A percentile compares a stretch with the other conserved stretches of the same genome.
Evolutionary conservation across 108 stramenopile species (phyloP).

Genomic region (Skeletonema grethae): DNA sequence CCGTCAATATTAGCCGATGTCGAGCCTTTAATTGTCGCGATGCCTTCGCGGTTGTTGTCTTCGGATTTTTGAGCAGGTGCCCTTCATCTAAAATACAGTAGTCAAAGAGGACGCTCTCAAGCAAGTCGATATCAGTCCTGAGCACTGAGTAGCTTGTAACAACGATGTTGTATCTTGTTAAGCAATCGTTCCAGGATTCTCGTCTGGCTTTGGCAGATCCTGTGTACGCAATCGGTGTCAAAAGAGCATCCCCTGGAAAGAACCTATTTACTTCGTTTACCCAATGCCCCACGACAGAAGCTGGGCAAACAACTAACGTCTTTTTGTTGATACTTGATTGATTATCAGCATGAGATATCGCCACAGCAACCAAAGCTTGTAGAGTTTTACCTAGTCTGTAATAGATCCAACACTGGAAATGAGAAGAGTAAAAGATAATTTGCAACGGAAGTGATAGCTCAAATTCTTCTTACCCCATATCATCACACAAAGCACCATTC

Average conservation of each 20-base stretch:
- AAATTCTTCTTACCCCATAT: constrained; percentile 72
- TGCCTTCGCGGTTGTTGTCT: constrained; percentile 84
- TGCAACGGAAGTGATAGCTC: neutral
- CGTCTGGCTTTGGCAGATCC: constrained; percentile 44
- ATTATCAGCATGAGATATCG: constrained; percentile 51
- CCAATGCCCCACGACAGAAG: constrained; percentile 88
- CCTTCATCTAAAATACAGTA: constrained; percentile 95
- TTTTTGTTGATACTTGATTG: constrained; percentile 12
- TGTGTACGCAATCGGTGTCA: constrained; percentile 53
- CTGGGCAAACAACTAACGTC: constrained; percentile 82
- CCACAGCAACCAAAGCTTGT: constrained; percentile 70
- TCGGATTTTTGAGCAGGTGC: constrained; percentile 93
- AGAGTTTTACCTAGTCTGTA: constrained; percentile 70
- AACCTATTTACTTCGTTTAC: constrained; percentile 71
- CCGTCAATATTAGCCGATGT: constrained; percentile 88
- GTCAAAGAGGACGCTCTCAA: constrained; percentile 61
- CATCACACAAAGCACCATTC: constrained; percentile 86
- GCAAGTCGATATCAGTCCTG: constrained; percentile 63
- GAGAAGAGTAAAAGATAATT: neutral
- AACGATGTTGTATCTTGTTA: constrained; percentile 68
- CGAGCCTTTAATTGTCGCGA: constrained; percentile 66
- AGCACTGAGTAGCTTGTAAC: constrained; percentile 87
- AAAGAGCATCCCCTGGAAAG: constrained; percentile 55
- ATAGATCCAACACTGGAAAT: neutral
- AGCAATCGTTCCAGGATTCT: constrained; percentile 18